Evolutionary conservation across 495 filamentous ascomycete species (phyloP).

Genomic region (Amniculicola lignicola): DNA sequence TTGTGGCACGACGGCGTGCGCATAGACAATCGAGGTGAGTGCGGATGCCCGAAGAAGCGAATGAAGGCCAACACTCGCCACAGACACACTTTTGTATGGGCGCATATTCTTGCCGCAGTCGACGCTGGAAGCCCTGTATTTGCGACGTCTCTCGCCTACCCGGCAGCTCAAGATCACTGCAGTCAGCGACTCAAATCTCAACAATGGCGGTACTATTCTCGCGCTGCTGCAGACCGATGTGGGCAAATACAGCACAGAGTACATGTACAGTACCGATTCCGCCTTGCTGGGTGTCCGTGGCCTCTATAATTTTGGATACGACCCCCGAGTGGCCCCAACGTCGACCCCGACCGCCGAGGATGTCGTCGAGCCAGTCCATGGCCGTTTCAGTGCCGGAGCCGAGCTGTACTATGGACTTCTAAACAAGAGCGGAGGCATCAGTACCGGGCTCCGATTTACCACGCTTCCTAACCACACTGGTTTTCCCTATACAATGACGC

Average conservation of each 20-base stretch:
- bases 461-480: constrained; percentile 84
- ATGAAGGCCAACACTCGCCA: not conserved
- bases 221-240: constrained; percentile 82
- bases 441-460: constrained; percentile 78
- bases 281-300: constrained; percentile 82
- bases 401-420: constrained; percentile 92
- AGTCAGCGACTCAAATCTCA: constrained; percentile 71
- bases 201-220: constrained; percentile 71
- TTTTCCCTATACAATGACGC: constrained; percentile 86
- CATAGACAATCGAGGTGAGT: constrained; percentile 42
- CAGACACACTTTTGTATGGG: constrained; percentile 78
- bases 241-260: constrained; percentile 85
- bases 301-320: constrained; percentile 89
- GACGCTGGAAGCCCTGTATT: constrained; percentile 80
- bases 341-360: constrained; percentile 11
- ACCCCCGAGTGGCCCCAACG: constrained; percentile 53
- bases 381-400: constrained; percentile 59
- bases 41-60: not conserved
- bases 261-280: constrained; percentile 88
- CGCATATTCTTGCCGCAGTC: constrained; percentile 81
- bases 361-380: constrained; percentile 31
- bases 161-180: constrained; percentile 76
- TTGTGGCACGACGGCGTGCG: constrained; percentile 49
- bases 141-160: constrained; percentile 74
- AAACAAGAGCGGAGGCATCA: constrained; percentile 84